Evolutionary conservation across 2,329 filamentous ascomycete species (phyloP).

Genomic region (Neofusicoccum umdonicola): DNA sequence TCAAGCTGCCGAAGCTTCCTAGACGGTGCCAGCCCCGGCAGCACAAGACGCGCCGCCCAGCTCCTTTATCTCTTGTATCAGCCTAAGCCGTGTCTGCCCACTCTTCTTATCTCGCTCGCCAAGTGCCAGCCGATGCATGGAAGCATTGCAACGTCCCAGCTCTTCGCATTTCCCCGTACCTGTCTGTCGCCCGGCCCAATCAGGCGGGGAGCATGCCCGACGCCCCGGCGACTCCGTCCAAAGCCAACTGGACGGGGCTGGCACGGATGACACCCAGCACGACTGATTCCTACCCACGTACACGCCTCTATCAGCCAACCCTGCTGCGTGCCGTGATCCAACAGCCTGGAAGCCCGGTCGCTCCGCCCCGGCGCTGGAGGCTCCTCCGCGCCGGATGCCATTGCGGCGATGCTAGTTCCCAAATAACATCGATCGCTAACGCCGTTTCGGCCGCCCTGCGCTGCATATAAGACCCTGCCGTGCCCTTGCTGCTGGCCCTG

Average conservation of each 20-base stretch:
- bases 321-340: neutral
- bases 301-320: constrained; percentile 9
- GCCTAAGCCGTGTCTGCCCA: constrained; percentile 5
- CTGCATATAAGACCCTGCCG: neutral
- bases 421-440: neutral
- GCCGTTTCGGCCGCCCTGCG: neutral
- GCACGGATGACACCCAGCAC: neutral
- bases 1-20: constrained; percentile 7
- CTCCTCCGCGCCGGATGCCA: neutral
- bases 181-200: neutral
- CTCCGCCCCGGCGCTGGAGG: neutral
- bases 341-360: neutral
- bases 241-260: neutral
- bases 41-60: constrained; percentile 1
- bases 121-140: neutral
- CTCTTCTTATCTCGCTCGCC: constrained; percentile 6
- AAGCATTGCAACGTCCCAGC: constrained; percentile 4
- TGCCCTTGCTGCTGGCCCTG: neutral
- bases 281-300: neutral
- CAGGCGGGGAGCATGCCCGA: neutral
- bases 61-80: constrained; percentile 12
- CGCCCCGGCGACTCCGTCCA: neutral
- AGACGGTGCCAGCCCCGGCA: neutral
- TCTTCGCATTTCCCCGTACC: neutral
- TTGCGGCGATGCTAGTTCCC: neutral